Conservation (phyloP, 1,139 yeast genomes). For the Sugiyamaella pinicola region DNA sequence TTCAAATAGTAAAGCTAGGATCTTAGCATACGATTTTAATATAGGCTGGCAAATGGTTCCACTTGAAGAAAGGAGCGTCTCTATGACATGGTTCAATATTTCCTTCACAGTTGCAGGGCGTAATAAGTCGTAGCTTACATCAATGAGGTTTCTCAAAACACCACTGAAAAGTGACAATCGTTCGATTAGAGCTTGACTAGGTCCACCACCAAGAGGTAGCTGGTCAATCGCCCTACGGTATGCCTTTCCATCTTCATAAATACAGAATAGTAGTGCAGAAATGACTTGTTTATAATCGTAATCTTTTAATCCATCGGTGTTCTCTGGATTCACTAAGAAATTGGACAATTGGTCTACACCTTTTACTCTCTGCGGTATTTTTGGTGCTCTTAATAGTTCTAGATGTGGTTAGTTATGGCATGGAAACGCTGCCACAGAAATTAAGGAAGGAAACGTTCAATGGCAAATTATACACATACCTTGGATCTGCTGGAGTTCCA, state of each 20-base stretch:
- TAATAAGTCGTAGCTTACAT: slow-evolving; percentile 11
- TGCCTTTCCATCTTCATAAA: slow-evolving; percentile 13
- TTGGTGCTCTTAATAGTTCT: slow-evolving; percentile 11
- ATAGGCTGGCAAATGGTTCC: slow-evolving; percentile 25
- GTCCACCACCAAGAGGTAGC: slow-evolving; percentile 7
- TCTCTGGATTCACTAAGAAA: slow-evolving; percentile 14
- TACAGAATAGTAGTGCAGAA: slow-evolving; percentile 5
- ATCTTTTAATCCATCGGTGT: neutral
- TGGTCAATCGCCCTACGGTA: slow-evolving; percentile 12
- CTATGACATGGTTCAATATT: slow-evolving; percentile 22
- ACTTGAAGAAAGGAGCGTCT: slow-evolving; percentile 17
- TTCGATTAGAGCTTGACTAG: slow-evolving; percentile 5
- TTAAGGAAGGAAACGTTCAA: too few relatives aligned
- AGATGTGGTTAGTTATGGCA: neutral
- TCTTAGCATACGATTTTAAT: slow-evolving; percentile 25
- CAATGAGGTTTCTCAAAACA: slow-evolving; percentile 21
- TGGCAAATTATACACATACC: neutral
- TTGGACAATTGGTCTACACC: slow-evolving; percentile 5
- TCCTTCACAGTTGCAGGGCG: slow-evolving; percentile 23
- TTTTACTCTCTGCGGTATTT: neutral
- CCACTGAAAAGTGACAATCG: slow-evolving; percentile 23
- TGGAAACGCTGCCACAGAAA: too few relatives aligned
- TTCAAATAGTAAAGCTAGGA: slow-evolving; percentile 23
- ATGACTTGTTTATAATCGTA: neutral
- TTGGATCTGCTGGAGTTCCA: neutral